Base-by-base conservation (phyloP, 164 flowering plant species). In the Aristolochia fimbriata region DNA sequence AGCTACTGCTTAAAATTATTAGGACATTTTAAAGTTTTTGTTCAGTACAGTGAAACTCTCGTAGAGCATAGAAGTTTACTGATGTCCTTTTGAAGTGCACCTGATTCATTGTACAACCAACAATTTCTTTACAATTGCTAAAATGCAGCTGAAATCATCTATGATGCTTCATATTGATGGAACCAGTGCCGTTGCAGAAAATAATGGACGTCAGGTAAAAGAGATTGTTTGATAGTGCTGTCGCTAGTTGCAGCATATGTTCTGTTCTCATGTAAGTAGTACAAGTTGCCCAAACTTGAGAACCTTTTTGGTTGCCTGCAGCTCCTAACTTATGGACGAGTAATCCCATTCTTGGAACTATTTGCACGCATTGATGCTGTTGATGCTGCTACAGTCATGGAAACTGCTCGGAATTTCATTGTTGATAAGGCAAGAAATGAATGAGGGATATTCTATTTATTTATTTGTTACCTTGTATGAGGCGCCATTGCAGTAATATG, bases 171-270 rank as follows among this genome's bases (percentile, higher is more conserved):
- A 85, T 71, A 69, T 87, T 23, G 96, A 89, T 70, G 94, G 94
- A 67, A 78, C 86, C 54, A 89, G 91, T 65, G 81, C 88, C 20
- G 71, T 82, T 58, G 96, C 96, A 62, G 96, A 89, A 76, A 91
- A 89, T 65, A 89, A 86, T 73, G 97, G 95, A 11, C 90, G 91
- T n/a, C 95, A 90, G 95, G 97, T 90, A 58, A 46, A 22, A 16
- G 6, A 14, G 13, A 60, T 25, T 20, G 7, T 41, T 22, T 58
- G 17, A 14, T 21, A 20, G 45, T 58, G 5, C 60, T 58, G 20
- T 58, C 50, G 8, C 8, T 7, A 3, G 43, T 37, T 37, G 43
- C 12, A 10, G 0, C 43, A 7, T 37, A 37, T 37, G 10, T 37
- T 37, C 43, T 1, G 10, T 27, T 27, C 43, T 37, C 43, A 37